phyloP scores from a whole-genome alignment of 108 stramenopile species.

The Schizochytrium sp. region DNA sequence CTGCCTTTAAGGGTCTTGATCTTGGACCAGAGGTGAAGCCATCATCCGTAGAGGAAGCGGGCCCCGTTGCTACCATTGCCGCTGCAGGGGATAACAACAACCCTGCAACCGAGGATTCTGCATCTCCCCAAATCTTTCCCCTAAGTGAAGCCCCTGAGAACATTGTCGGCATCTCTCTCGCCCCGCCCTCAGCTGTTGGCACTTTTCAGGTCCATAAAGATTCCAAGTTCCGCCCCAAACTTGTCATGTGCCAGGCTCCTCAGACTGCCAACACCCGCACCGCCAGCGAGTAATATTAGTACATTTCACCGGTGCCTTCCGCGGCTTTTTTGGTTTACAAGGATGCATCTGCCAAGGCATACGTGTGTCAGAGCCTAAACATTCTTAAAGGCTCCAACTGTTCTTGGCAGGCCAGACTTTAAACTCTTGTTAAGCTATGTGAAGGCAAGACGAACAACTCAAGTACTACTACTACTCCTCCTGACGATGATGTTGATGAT shows the following conservation, averaged over 20 bases:
- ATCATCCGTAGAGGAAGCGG: not conserved
- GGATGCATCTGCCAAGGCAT: no score
- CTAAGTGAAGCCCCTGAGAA: not conserved
- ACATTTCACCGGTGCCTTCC: no score
- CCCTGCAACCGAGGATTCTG: not conserved
- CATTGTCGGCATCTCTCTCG: not conserved
- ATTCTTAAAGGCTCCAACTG: no score
- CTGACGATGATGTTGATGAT: no score
- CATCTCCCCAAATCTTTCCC: not conserved
- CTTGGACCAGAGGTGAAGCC: not conserved
- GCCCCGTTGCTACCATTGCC: not conserved
- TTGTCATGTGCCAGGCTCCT: not conserved
- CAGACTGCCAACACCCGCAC: no score
- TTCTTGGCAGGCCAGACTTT: no score
- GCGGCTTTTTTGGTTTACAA: no score
- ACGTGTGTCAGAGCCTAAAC: no score
- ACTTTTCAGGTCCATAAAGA: not conserved
- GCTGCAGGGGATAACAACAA: not conserved
- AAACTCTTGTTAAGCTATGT: no score
- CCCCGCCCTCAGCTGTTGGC: not conserved
- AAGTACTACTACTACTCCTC: no score
- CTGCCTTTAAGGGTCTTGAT: constrained; percentile 5
- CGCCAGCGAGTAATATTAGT: no score
- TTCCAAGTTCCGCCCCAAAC: not conserved
- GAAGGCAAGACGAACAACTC: no score